Evolutionary conservation across 805 yeast species (phyloP), one percentile per base, ranked within the genome.

Genomic region (Phaffomyces thermotolerans): DNA sequence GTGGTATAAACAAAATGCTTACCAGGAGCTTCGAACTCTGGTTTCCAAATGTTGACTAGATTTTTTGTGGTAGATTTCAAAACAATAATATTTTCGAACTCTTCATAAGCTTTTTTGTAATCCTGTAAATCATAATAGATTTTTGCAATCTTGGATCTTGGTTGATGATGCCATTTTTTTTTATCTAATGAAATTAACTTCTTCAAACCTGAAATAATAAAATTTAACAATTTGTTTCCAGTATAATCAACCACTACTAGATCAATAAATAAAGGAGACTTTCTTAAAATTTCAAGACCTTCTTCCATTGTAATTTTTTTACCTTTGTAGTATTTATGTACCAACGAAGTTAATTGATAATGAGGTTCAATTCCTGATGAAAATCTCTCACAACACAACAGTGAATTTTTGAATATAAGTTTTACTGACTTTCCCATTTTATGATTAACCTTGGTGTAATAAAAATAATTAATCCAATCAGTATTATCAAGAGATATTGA

Each of bases 81-180:
- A 8, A 84, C 72, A 41, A 90, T 75, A 15, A 88, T 65, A 0
- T 69, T 57, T 2, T 75, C 67, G 75, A 91, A 76, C 50, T 84
- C 87, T 12, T 73, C 73, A 37, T 71, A 68, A 0, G 97, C 93
- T 1, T 65, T 68, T 3, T 64, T 62, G 8, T 64, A 49, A 44
- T 84, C 79, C 2, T 69, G 61, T 34, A 77, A 69, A 4, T 78
- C 76, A 41, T 65, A 72, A 15, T 69, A 63, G 10, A 90, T 78
- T 42, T 65, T 69, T 0, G 97, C 88, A 14, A 85, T 66, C 48
- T 89, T 68, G 56, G 73, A 89, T 3, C 76, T 71, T 2, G 97
- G 95, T 42, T 84, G 75, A 57, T 93, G 98, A 42, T 89, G 95
- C 97, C 97, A 89, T 42, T 79, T 85, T 58, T 81, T 85, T 58